These are phyloP conservation scores for Saitozyma podzolica DNA, from an alignment of 768 basidiomycete species.

Conservation along the genomic window DNA sequence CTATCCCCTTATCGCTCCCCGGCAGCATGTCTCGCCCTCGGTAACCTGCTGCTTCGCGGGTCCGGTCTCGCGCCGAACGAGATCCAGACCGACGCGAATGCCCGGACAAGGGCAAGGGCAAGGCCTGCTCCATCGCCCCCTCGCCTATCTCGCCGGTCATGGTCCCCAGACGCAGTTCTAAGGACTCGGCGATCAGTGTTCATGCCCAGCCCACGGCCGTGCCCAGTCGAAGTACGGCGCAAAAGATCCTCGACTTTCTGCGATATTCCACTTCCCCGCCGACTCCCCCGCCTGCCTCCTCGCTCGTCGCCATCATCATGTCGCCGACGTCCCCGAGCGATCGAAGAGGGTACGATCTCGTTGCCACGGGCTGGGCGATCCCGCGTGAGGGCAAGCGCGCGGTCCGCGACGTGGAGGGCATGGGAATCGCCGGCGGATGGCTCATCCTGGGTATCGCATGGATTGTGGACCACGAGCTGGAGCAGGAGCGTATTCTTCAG, in stretches of 20 bases:
- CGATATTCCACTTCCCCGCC: background rate
- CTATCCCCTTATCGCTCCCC: constrained; percentile 37
- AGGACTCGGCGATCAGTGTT: background rate
- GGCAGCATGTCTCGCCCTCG: constrained; percentile 36
- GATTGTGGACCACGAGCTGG: constrained; percentile 28
- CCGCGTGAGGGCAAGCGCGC: constrained; percentile 40
- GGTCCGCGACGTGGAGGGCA: constrained; percentile 35
- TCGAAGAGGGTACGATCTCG: no score
- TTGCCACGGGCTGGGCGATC: constrained; percentile 34
- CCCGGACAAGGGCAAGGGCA: background rate
- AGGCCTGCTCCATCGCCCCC: background rate
- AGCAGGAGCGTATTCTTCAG: background rate
- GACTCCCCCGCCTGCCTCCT: no score
- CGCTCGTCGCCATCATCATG: background rate
- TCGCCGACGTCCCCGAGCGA: background rate
- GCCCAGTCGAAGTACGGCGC: background rate
- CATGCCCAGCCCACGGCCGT: background rate
- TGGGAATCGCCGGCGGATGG: constrained; percentile 44
- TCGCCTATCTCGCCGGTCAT: no score
- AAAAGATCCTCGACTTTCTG: background rate
- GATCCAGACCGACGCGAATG: background rate
- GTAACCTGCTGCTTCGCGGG: constrained; percentile 38
- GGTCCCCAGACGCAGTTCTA: background rate
- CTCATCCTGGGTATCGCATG: constrained; percentile 40
- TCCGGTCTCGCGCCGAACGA: constrained; percentile 16